Evolutionary conservation across 2,329 filamentous ascomycete species (phyloP), one percentile per base, ranked within the genome.

Genomic region (Fusarium sp.): DNA sequence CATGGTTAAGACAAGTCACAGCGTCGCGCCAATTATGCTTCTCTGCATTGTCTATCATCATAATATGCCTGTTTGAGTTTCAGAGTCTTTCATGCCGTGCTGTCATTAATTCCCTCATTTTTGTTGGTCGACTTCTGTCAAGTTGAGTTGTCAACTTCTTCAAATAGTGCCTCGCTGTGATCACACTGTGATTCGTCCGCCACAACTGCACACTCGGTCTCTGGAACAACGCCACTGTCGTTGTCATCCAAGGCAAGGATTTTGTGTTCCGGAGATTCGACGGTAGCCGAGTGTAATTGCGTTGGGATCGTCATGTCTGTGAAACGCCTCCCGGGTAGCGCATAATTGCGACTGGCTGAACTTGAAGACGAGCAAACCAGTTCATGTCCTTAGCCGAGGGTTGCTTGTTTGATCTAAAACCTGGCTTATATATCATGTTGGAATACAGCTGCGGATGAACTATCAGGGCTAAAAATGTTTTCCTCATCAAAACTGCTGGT

Each of bases 271-370:
- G 9, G 22, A 44, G 26, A 41, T 45, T 61, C 20, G 20, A 55
- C 28, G n/a, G 26, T 24, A 60, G 33, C 26, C 36, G 38, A 42
- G 10, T 11, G 20, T 7, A 56, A 30, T 47, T 51, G 47, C 36
- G 59, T 44, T 60, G 8, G 24, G 31, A 33, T 35, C 24, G 53
- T 38, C 16, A 55, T 61, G n/a, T 59, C 48, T 62, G 74, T 72
- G 72, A 60, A 68, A 76, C 65, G 45, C 47, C 48, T 63, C 54
- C 64, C 58, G 64, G 61, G 74, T 76, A 66, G 63, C 65, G 75
- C 72, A 18, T 45, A 61, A 48, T 55, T 59, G 59, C 65, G 65
- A 70, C 67, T 77, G 68, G 71, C 42, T 67, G 54, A 41, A 50
- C 47, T 60, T 44, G 42, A 60, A 57, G 33, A 69, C 50, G 60